Conservation (phyloP, 768 basidiomycete genomes). For the Tylopilus felleus region DNA sequence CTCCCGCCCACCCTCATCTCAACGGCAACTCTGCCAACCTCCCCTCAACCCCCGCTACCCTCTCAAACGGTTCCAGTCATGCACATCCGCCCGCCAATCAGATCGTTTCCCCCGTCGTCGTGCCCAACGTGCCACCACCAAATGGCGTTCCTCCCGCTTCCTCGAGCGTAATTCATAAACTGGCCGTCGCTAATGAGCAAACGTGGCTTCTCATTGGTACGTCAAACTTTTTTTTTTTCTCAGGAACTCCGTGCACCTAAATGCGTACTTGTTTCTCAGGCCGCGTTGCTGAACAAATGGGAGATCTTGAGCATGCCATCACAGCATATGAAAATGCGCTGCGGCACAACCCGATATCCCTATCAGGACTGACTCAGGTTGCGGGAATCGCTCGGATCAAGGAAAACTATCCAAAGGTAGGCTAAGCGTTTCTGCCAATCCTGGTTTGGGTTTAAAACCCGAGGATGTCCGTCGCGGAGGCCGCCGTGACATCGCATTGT, state of each 20-base stretch:
- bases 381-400: constrained; percentile 96
- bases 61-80: constrained; percentile 43
- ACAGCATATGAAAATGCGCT: constrained; percentile 93
- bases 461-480: constrained; percentile 31
- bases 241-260: constrained; percentile 11
- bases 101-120: constrained; percentile 48
- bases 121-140: constrained; percentile 30
- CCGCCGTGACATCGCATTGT: constrained; percentile 21
- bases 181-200: constrained; percentile 86
- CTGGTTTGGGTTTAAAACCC: constrained; percentile 22
- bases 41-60: constrained; percentile 42
- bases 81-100: constrained; percentile 33
- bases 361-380: constrained; percentile 88
- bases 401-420: constrained; percentile 94
- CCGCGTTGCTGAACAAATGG: constrained; percentile 92
- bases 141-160: constrained; percentile 24
- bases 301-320: constrained; percentile 88
- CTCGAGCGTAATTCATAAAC: constrained; percentile 61
- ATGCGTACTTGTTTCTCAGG: constrained; percentile 48
- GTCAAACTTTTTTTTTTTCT: constrained; percentile 6
- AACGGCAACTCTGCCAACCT: constrained; percentile 47
- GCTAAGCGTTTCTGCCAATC: constrained; percentile 32
- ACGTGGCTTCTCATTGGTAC: constrained; percentile 93
- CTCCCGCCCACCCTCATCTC: constrained; percentile 38
- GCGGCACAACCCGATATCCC: constrained; percentile 89